Base-by-base conservation (phyloP, 2,329 filamentous ascomycete species). In the Pestalotiopsis sp. region DNA sequence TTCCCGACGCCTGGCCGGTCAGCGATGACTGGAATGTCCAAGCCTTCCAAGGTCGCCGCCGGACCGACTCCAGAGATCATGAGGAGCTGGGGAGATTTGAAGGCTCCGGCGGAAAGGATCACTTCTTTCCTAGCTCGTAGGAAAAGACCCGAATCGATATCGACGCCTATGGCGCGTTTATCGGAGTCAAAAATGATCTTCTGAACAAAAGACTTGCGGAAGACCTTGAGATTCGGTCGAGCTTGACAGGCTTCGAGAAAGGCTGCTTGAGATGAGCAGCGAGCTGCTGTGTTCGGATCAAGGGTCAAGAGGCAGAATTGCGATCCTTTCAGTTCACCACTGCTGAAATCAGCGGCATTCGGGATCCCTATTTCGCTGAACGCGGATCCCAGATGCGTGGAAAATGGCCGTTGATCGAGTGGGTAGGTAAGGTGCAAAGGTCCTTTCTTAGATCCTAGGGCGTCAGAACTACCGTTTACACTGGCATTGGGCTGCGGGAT, bases 1-100 rank as follows among this genome's bases (percentile, higher is more conserved):
- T 81, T 83, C 14, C 89, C 89, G 11, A 91, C 87, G 62, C 87
- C 88, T 0, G 86, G 86, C 1, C 86, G 80, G 72, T 90, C 82
- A 1, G 80, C 77, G 58, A 89, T 71, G 7, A 88, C 81, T 1
- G 82, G 77, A 70, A 90, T 89, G 38, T 78, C 74, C 73, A 84
- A 71, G n/a, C 66, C 58, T 12, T 69, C 60, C 17, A 81, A 74
- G 49, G 75, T 73, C 1, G 69, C 69, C 14, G 69, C 70, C 11
- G 77, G 73, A 12, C 81, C 81, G 67, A 83, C 75, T 3, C 80
- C 81, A 2, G 78, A 80, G 27, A 67, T 71, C 72, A 82, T 77
- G 1, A 83, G 73, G 23, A 83, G 75, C 45, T 80, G 75, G 5
- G 81, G 81, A 1, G 79, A 78, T 61, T 79, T 78, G 69, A 81